These are phyloP conservation scores for Backusella liffmaniae DNA, from an alignment of 192 early-diverging fungal species.

Conservation along the genomic window DNA sequence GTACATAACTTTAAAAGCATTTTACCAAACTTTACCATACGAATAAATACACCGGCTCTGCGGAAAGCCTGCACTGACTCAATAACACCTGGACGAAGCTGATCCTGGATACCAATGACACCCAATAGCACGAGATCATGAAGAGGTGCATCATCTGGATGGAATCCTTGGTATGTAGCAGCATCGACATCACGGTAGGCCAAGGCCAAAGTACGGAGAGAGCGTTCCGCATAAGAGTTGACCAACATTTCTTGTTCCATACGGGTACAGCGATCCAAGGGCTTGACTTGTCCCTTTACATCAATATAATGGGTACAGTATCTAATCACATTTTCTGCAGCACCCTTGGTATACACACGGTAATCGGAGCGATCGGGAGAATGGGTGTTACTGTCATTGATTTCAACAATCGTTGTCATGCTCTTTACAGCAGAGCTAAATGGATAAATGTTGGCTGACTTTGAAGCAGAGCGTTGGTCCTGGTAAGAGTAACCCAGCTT, in stretches of 20 bases:
- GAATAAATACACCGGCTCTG: slow-evolving; percentile 81
- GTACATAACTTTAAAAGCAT: not conserved
- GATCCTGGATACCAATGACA: slow-evolving; percentile 88
- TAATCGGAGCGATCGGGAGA: slow-evolving; percentile 35
- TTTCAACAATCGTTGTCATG: slow-evolving; percentile 74
- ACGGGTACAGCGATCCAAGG: slow-evolving; percentile 44
- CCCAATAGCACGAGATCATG: slow-evolving; percentile 61
- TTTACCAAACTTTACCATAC: slow-evolving; percentile 53
- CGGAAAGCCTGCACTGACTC: slow-evolving; percentile 76
- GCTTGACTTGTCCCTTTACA: slow-evolving; percentile 43
- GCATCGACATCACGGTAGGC: slow-evolving; percentile 68
- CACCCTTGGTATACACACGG: slow-evolving; percentile 75
- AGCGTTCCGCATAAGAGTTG: slow-evolving; percentile 56
- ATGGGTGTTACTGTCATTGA: slow-evolving; percentile 19
- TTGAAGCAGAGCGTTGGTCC: slow-evolving; percentile 42
- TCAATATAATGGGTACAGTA: slow-evolving; percentile 62
- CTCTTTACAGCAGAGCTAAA: slow-evolving; percentile 90
- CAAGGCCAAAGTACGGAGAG: slow-evolving; percentile 75
- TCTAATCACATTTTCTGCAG: slow-evolving; percentile 75
- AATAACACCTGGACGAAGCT: slow-evolving; percentile 77
- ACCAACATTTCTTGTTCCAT: slow-evolving; percentile 51
- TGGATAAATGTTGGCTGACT: slow-evolving; percentile 72
- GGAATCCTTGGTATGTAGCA: slow-evolving; percentile 32
- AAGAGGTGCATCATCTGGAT: slow-evolving; percentile 53
- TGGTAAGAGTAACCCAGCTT: slow-evolving; percentile 63